A percentile compares a stretch with the other conserved stretches of the same genome.
Conservation (phyloP, 2,329 filamentous ascomycete species). For the Talaromyces sp. region DNA sequence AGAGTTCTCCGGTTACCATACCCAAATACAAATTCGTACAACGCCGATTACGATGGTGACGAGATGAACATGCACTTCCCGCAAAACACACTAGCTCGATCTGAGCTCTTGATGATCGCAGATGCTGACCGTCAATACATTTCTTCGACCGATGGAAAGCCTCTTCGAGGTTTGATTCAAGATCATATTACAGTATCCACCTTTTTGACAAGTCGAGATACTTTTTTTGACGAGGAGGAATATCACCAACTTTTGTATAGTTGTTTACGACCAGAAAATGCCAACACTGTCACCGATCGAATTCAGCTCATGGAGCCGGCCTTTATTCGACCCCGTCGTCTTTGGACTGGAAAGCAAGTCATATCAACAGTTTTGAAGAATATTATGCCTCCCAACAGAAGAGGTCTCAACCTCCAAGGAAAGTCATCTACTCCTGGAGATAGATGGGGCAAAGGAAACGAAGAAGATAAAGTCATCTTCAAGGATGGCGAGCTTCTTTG, state of each 20-base stretch:
- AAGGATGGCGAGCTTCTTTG: constrained; percentile 82
- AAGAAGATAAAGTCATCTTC: constrained; percentile 79
- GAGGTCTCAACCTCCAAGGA: constrained; percentile 73
- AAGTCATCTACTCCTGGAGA: constrained; percentile 74
- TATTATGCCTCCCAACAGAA: constrained; percentile 72
- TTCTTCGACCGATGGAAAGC: constrained; percentile 88
- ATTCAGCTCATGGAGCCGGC: constrained; percentile 79
- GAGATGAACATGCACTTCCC: constrained; percentile 99
- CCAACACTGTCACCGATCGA: constrained; percentile 77
- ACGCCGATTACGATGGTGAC: constrained; percentile 97
- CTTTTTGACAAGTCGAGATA: constrained; percentile 83
- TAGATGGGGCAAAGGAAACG: constrained; percentile 67
- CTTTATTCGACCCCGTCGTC: constrained; percentile 71
- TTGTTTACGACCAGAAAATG: constrained; percentile 82
- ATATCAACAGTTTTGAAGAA: constrained; percentile 92
- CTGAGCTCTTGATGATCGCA: constrained; percentile 87
- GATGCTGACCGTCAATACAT: constrained; percentile 98
- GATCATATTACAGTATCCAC: constrained; percentile 97
- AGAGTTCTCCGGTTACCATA: constrained; percentile 99
- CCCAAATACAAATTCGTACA: constrained; percentile 99
- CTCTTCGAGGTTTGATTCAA: constrained; percentile 91
- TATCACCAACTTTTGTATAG: constrained; percentile 95
- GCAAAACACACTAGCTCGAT: constrained; percentile 89
- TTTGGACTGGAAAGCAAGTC: constrained; percentile 97
- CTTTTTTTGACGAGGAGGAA: constrained; percentile 80